Conservation (phyloP, 768 basidiomycete species). For the Boletus rubropictus region DNA sequence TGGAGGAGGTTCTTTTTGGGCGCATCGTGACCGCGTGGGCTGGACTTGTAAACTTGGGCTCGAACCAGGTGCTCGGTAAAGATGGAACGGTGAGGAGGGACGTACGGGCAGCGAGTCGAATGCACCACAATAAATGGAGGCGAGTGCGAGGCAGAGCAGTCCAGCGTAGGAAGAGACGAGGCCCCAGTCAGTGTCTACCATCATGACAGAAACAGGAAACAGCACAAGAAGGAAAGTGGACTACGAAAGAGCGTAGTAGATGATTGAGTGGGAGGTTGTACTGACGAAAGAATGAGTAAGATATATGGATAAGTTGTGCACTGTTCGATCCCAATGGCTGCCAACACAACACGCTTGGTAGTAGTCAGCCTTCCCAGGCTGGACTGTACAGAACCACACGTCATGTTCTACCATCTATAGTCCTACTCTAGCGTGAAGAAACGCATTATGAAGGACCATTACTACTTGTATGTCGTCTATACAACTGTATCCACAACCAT, state of each 20-base stretch:
- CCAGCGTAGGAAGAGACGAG: conserved; percentile 65
- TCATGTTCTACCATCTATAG: too few species aligned
- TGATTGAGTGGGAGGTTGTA: background rate
- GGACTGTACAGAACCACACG: too few species aligned
- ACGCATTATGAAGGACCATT: background rate
- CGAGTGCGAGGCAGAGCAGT: conserved; percentile 55
- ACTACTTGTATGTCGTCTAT: background rate
- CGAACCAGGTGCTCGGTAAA: background rate
- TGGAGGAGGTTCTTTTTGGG: conserved; percentile 12
- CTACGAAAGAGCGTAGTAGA: background rate
- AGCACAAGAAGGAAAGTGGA: background rate
- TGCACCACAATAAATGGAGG: conserved; percentile 67
- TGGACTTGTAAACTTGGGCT: conserved; percentile 8
- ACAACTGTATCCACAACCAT: background rate
- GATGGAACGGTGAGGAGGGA: conserved; percentile 6
- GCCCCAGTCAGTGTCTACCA: conserved; percentile 43
- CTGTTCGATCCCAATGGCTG: conserved; percentile 12
- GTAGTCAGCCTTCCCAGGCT: background rate
- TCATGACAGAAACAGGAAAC: background rate
- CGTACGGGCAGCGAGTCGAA: conserved; percentile 62
- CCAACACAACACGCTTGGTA: background rate
- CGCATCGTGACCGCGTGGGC: background rate
- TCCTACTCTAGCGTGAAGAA: background rate
- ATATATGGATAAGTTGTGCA: conserved; percentile 13
- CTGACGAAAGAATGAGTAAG: background rate